phyloP scores from a whole-genome alignment of 345 rosid genomes.

The Nephelium lappaceum region DNA sequence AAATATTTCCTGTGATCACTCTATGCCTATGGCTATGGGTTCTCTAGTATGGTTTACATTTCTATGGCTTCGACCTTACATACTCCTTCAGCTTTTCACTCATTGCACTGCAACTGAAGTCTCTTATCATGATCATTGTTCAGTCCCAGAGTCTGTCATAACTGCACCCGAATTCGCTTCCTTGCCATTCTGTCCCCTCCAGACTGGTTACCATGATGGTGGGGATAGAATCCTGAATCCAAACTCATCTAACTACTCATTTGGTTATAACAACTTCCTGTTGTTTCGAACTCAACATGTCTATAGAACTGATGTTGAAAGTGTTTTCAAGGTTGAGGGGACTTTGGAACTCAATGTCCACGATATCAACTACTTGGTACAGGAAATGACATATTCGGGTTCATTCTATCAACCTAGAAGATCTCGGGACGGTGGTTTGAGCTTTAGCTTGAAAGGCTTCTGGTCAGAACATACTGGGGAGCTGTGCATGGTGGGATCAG shows the following conservation, averaged over 20 bases:
- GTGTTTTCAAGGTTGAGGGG: constrained; percentile 32
- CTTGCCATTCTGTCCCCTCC: constrained; percentile 28
- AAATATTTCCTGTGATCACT: neutral
- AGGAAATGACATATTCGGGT: neutral
- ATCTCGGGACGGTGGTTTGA: constrained; percentile 3
- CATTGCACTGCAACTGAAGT: constrained; percentile 8
- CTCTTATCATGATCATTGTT: constrained; percentile 17
- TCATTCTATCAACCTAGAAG: neutral
- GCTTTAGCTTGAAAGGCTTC: constrained; percentile 36
- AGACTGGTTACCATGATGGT: constrained; percentile 34
- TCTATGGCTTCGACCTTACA: neutral
- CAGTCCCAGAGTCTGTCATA: constrained; percentile 10
- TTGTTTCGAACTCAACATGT: constrained; percentile 23
- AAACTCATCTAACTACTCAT: too few species aligned
- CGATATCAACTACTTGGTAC: neutral
- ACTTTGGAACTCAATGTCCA: constrained; percentile 17
- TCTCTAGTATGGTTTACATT: neutral
- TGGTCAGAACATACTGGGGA: constrained; percentile 35
- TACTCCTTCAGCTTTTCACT: constrained; percentile 1
- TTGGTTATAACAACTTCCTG: neutral
- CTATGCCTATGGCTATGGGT: constrained; percentile 5
- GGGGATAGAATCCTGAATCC: constrained; percentile 22
- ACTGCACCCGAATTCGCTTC: constrained; percentile 16
- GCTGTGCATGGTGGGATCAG: constrained; percentile 44
- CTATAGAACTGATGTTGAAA: constrained; percentile 11